Evolutionary conservation across 2,329 filamentous ascomycete species (phyloP), one percentile per base, ranked within the genome.

Genomic region (Aureobasidium uvarum): DNA sequence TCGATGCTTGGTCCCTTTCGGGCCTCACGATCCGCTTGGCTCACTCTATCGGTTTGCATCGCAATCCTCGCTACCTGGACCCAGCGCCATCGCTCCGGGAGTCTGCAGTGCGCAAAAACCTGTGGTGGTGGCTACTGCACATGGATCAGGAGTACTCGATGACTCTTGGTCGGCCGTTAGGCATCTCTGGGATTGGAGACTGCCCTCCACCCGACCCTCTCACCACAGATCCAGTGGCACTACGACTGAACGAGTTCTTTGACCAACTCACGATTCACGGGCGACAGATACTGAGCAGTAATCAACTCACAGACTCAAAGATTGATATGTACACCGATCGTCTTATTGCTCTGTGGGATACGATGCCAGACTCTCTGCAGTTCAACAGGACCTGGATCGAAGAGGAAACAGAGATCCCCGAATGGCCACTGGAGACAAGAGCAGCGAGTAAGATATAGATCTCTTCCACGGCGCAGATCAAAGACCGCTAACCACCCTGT

Each of bases 61-160:
- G 81, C 6, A 78, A 82, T 67, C 80, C 80, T 1, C 80, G 77
- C 66, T 76, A 77, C 50, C 75, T 81, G 31, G 75, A 82, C 64
- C 78, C 80, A 20, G 69, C 77, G 3, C 76, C 76, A 39, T 75
- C 77, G 1, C 72, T 77, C 8, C 74, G 75, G 28, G 79, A 82
- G 68, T 76, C 75, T 55, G 75, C 75, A 16, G 73, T 78, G 16
- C 74, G 81, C 6, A 78, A 77, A 60, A 77, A 77, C 18, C 71
- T 82, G 1, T 83, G 81, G 81, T 83, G 81, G 81, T 81, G 80
- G 78, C 80, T 83, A 75, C 70, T 83, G n/a, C 79, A 81, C 66
- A 79, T 82, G 75, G 81, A 83, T 55, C 79, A 81, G 65, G 77
- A 82, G 55, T 82, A 81, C 67, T 81, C 80, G 0, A 80, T 82